These are phyloP conservation scores for Verticillium tricorpus DNA, from an alignment of 2,329 filamentous ascomycete species.

Conservation along the genomic window DNA sequence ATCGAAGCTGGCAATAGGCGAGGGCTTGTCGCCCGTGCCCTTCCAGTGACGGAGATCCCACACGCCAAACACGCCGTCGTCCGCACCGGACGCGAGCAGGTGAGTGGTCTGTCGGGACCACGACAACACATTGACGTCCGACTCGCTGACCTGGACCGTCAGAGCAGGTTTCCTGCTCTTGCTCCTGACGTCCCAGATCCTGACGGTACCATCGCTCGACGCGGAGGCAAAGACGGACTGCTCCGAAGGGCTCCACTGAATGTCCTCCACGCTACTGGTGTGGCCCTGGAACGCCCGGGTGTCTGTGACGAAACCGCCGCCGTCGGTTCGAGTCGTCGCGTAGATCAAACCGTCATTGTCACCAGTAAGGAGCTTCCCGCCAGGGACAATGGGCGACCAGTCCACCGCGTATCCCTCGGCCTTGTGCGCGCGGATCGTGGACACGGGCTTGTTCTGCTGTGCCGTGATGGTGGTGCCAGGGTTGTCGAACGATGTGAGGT, in stretches of 20 bases:
- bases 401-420: slow-evolving; percentile 94
- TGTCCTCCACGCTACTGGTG: slow-evolving; percentile 80
- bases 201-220: slow-evolving; percentile 89
- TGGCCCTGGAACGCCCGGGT: slow-evolving; percentile 80
- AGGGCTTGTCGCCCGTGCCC: slow-evolving; percentile 48
- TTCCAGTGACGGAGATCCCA: slow-evolving; percentile 98
- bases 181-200: slow-evolving; percentile 91
- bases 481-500: slow-evolving; percentile 83
- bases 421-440: slow-evolving; percentile 86
- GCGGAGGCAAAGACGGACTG: slow-evolving; percentile 91
- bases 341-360: slow-evolving; percentile 91
- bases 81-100: slow-evolving; percentile 85
- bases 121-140: slow-evolving; percentile 93
- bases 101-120: slow-evolving; percentile 89
- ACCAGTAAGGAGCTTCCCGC: slow-evolving; percentile 84
- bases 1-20: slow-evolving; percentile 85
- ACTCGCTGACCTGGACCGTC: slow-evolving; percentile 74
- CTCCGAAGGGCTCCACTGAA: slow-evolving; percentile 95
- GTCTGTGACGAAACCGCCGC: slow-evolving; percentile 86
- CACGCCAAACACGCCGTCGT: slow-evolving; percentile 90
- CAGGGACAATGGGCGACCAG: slow-evolving; percentile 80
- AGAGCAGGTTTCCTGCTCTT: slow-evolving; percentile 87
- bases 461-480: slow-evolving; percentile 77
- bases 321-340: slow-evolving; percentile 78
- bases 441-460: slow-evolving; percentile 82